These are phyloP conservation scores for Mycena sp. DNA, from an alignment of 1,284 basidiomycete genomes.

Conservation along the genomic window DNA sequence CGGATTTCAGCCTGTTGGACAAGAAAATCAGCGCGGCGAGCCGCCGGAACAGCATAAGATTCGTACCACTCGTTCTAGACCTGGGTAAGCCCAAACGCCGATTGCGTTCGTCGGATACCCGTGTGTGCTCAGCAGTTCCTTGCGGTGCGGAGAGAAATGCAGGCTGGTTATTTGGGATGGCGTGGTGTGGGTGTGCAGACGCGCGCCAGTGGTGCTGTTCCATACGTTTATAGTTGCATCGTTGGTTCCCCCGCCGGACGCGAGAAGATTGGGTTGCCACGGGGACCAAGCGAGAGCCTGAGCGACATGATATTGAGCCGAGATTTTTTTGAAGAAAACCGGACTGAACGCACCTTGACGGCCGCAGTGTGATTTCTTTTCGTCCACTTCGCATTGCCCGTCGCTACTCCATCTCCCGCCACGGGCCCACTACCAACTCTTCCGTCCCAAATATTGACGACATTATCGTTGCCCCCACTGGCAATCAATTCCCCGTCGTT, in stretches of 20 bases:
- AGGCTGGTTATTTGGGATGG: constrained; percentile 94
- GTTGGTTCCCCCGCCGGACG: constrained; percentile 94
- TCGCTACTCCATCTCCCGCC: constrained; percentile 47
- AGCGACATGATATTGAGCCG: not conserved
- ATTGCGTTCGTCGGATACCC: constrained; percentile 87
- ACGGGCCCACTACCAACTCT: constrained; percentile 67
- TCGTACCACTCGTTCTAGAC: constrained; percentile 68
- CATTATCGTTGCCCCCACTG: constrained; percentile 95
- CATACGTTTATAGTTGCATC: constrained; percentile 96
- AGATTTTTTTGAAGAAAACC: not conserved
- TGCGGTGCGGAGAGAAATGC: constrained; percentile 89
- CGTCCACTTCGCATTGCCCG: constrained; percentile 86
- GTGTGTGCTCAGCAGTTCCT: constrained; percentile 94
- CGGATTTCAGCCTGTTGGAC: constrained; percentile 76
- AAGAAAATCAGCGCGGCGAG: not conserved
- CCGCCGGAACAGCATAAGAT: not conserved
- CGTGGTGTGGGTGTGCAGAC: constrained; percentile 85
- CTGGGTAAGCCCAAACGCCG: constrained; percentile 74
- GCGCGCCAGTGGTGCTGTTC: constrained; percentile 90
- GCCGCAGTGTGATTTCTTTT: constrained; percentile 95
- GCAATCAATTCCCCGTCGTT: constrained; percentile 89
- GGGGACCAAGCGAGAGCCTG: constrained; percentile 97
- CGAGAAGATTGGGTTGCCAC: constrained; percentile 93
- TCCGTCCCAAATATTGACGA: constrained; percentile 96
- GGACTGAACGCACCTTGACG: constrained; percentile 72